Base-by-base conservation (phyloP, 352 stramenopile genomes). In the Thalassiosira hispida region DNA sequence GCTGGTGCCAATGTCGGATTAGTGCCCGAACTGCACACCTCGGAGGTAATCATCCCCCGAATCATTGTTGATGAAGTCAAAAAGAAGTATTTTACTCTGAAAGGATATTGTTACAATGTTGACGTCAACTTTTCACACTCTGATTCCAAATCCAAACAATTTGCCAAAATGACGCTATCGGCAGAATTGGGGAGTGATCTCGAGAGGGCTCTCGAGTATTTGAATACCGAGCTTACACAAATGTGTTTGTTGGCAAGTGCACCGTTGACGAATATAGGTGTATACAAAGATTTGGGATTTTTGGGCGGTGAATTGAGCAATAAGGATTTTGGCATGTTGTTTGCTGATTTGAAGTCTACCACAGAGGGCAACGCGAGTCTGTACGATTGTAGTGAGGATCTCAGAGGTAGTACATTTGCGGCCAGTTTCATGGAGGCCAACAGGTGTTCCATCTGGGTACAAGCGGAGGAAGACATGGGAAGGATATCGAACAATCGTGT, bases 101-200 rank as follows among this genome's bases (percentile, higher is more conserved):
- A 89, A 46, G 81, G 80, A 20, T 72, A 78, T 62, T 92, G 85
- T 61, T 80, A 81, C 16, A 91, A 79, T 57, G 81, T 90, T 3
- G 84, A 85, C 0, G 75, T 93, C 9, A 73, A 52, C 1, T 92
- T 93, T 66, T 73, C 73, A 29, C 81, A 86, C 73, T 93, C 87
- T 0, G 86, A 91, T 65, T 88, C 74, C 20, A 92, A 91, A 77
- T 89, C 75, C n/a, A 94, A 94, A 51, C 72, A 90, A 72, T 92
- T 94, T 74, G 84, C 83, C 0, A 92, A 91, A 44, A 53, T 94
- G 22, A 72, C 73, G 9, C 22, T 94, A 4, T 71, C 82, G 18
- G 77, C 74, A 16, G 61, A 79, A 2, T 14, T 81, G 12, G 38
- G 44, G 22, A 73, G 59, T 29, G 89, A 92, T 47, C 49, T 93